Conservation (phyloP, 305 asterid species). For the Fraxinus nigra region DNA sequence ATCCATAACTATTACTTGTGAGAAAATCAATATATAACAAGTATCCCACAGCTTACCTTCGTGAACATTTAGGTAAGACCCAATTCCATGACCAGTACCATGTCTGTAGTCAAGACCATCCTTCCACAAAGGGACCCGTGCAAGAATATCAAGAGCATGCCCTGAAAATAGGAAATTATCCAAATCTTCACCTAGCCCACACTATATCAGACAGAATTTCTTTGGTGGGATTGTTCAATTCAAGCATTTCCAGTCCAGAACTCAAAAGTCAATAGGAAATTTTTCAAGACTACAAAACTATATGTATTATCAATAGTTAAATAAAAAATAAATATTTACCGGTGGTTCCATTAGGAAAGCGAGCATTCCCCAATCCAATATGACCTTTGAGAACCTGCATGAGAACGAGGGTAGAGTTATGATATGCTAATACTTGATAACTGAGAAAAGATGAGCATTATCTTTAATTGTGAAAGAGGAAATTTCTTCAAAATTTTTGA, state of each 20-base stretch:
- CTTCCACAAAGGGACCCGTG: slow-evolving; percentile 89
- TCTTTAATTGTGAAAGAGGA: background rate
- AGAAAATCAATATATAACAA: background rate
- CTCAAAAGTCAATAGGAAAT: slow-evolving; percentile 9
- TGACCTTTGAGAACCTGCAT: slow-evolving; percentile 95
- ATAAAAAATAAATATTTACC: slow-evolving; percentile 47
- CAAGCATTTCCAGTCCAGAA: slow-evolving; percentile 7
- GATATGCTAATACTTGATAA: slow-evolving; percentile 10
- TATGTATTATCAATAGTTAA: slow-evolving; percentile 7
- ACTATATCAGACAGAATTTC: slow-evolving; percentile 15
- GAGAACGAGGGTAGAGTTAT: background rate
- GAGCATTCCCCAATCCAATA: slow-evolving; percentile 83
- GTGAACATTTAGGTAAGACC: slow-evolving; percentile 90
- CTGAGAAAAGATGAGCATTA: background rate
- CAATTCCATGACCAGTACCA: slow-evolving; percentile 99
- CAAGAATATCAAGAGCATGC: slow-evolving; percentile 78
- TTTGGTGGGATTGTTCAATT: slow-evolving; percentile 11
- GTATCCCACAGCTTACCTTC: slow-evolving; percentile 55
- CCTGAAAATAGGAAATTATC: slow-evolving; percentile 50
- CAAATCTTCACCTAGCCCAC: slow-evolving; percentile 21
- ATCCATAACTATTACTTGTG: background rate
- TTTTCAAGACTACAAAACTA: background rate
- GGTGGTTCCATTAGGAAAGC: slow-evolving; percentile 89
- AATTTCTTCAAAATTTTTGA: background rate
- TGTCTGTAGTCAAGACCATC: slow-evolving; percentile 96